phyloP scores from a whole-genome alignment of 1,284 basidiomycete species.

The Trichosporon asahii region DNA sequence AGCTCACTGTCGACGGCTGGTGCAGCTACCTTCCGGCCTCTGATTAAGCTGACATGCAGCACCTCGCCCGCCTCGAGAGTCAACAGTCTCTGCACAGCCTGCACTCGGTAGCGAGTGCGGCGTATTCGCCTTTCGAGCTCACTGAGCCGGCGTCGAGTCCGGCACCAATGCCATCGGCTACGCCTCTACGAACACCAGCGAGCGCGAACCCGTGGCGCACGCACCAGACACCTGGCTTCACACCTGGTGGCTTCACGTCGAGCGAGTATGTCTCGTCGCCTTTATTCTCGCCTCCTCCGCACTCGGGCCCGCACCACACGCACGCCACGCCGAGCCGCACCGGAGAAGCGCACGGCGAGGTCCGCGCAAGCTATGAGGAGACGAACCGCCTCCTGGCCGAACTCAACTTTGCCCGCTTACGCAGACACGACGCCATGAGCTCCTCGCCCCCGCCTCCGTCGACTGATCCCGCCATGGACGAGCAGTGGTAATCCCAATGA shows the following conservation, averaged over 20 bases:
- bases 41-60: slow-evolving; percentile 5
- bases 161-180: background rate
- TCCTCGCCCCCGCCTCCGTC: background rate
- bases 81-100: background rate
- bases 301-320: background rate
- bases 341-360: slow-evolving; percentile 20
- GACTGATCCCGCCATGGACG: background rate
- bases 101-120: background rate
- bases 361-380: slow-evolving; percentile 42
- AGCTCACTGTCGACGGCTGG: background rate
- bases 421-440: slow-evolving; percentile 3
- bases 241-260: slow-evolving; percentile 17
- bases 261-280: slow-evolving; percentile 18
- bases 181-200: background rate
- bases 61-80: slow-evolving; percentile 15
- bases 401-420: slow-evolving; percentile 38
- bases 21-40: too few relatives aligned
- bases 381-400: slow-evolving; percentile 45
- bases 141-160: background rate
- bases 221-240: slow-evolving; percentile 10
- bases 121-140: background rate
- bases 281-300: slow-evolving; percentile 1
- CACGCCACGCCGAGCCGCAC: background rate
- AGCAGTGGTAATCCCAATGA: background rate
- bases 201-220: slow-evolving; percentile 5